These are phyloP conservation scores for Uronychia setigera DNA, from an alignment of 73 alveolate species.

Conservation along the genomic window DNA sequence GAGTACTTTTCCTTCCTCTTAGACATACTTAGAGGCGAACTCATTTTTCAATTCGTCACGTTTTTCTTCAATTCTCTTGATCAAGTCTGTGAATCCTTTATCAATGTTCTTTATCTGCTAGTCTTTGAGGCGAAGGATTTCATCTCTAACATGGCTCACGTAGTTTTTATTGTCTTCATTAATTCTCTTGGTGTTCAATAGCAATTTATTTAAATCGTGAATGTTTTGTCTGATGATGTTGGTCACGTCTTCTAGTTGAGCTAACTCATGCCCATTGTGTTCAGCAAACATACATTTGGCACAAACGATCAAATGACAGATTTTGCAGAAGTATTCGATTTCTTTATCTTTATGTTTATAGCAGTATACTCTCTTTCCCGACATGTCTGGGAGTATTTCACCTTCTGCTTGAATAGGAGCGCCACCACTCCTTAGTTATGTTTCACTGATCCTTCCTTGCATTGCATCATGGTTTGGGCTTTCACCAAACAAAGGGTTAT, in stretches of 20 bases:
- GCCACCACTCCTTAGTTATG: background rate
- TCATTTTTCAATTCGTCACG: slow-evolving; percentile 71
- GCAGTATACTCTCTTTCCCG: slow-evolving; percentile 58
- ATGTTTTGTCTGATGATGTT: slow-evolving; percentile 71
- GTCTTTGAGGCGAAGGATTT: slow-evolving; percentile 59
- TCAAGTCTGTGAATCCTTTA: slow-evolving; percentile 74
- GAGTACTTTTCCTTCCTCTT: slow-evolving; percentile 65
- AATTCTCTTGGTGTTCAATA: slow-evolving; percentile 67
- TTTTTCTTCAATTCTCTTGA: slow-evolving; percentile 77
- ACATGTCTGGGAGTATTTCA: background rate
- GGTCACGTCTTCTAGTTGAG: slow-evolving; percentile 75
- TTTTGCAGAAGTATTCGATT: slow-evolving; percentile 79
- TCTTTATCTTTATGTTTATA: slow-evolving; percentile 72
- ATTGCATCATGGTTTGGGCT: background rate
- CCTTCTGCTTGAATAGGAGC: background rate
- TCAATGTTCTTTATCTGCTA: slow-evolving; percentile 67
- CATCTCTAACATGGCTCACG: slow-evolving; percentile 60
- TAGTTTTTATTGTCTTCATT: slow-evolving; percentile 70
- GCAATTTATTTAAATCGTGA: slow-evolving; percentile 71
- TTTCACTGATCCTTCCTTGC: background rate
- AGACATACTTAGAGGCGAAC: slow-evolving; percentile 65
- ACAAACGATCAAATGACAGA: slow-evolving; percentile 76
- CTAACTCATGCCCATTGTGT: slow-evolving; percentile 87
- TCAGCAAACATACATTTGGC: slow-evolving; percentile 76
- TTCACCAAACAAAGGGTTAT: slow-evolving; percentile 1